Base-by-base conservation (phyloP, 208 protist species). In the Trypanosoma cruzi region DNA sequence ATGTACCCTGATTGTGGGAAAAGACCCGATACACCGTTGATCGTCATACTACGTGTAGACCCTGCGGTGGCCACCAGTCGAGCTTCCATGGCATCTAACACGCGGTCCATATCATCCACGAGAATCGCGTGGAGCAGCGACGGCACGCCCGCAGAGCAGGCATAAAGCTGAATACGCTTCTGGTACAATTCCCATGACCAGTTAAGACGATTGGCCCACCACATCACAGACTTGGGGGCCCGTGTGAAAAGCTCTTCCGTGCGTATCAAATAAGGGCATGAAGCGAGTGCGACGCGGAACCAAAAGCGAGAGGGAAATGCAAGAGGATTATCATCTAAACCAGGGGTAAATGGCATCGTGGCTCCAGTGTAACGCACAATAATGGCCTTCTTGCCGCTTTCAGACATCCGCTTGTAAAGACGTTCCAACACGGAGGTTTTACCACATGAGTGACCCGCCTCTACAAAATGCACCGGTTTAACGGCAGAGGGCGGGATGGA, bases 281-380 rank as follows among this genome's bases (percentile, higher is more conserved):
- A 88, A 4, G 86, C 77, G 18, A 95, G 77, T 26, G 84, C 89
- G 4, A 87, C 89, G 65, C 89, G 86, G 28, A 95, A 95, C 89
- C 89, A 95, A 52, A 95, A 90, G 31, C 89, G 84, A 0, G 89
- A 46, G 0, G 89, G 64, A 62, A 95, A 92, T 46, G 89, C 86
- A 13, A 92, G 56, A 6, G 89, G 89, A 63, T 95, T 84, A 69
- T 95, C 89, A 50, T 95, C 89, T 36, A 95, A 62, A 57, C 89
- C 89, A 0, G 89, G 80, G 16, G 87, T 63, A 79, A 92, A 92
- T 6, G 89, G 89, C 28, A 84, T 89, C n/a, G 86, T 66, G 29
- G 82, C 65, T 32, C 86, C 79, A 50, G 75, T 73, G 71, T 95
- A 95, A 46, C 89, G 89, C 42, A 95, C 85, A 37, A 91, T 58